Base-by-base conservation (phyloP, 2,329 filamentous ascomycete species). In the Aspergillus fructus region DNA sequence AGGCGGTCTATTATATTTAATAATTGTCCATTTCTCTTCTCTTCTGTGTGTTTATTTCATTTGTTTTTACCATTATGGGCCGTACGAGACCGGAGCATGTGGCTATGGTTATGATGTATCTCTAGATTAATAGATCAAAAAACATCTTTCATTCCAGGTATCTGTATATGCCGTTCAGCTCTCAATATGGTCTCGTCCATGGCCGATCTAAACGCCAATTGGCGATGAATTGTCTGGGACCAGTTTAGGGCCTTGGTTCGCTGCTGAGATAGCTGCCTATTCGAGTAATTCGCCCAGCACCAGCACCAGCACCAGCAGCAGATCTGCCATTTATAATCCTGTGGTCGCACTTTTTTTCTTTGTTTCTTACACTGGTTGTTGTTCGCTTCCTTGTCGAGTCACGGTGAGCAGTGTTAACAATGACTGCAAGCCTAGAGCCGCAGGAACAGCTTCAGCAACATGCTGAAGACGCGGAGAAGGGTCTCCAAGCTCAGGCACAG, bases 1-100 rank as follows among this genome's bases (percentile, higher is more conserved):
- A 52, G 62, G 64, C 59, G 61, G 63, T 58, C 50, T 66, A 62
- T 59, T 33, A 49, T 42, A 55, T 66, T 65, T 65, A 63, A 62
- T 63, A 46, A 39, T 42, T 45, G 24, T 56, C 37, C 12, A 13
- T 37, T 34, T 42, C 56, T 37, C 37, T 45, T 49, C 58, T 47
- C 34, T 53, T 52, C 49, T 54, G 34, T 37, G 23, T 53, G 15
- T 59, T 55, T 49, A 41, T 53, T 53, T 43, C 30, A 41, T 56
- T 41, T 39, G 37, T 59, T 33, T 33, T 45, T 23, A 21, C 48
- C 19, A 7, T 39, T 30, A 39, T 27, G 47, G 47, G 27, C 24
- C 34, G 19, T 47, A 53, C 51, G 51, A 53, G 15, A 47, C 43
- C 41, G 42, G 41, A 53, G 51, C 42, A 53, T 53, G 51, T 33